Percentiles rank a stretch among this genome's conserved stretches.
phyloP scores from a whole-genome alignment of 1,139 yeast genomes.

The Kodamaea fungicola region DNA sequence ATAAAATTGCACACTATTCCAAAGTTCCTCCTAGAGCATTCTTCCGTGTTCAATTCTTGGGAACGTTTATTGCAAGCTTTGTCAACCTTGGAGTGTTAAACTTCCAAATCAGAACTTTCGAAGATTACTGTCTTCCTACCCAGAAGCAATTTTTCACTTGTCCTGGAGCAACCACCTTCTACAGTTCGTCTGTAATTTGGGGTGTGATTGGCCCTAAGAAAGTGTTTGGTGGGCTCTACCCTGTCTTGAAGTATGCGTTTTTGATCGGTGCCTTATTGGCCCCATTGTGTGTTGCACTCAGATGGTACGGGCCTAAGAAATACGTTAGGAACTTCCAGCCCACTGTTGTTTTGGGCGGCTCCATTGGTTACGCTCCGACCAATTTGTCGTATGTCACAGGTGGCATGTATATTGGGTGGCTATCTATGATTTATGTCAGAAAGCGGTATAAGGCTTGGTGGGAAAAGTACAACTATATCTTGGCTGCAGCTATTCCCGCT shows the following conservation, averaged over 20 bases:
- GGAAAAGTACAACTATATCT: conserved; percentile 18
- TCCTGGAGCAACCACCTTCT: conserved; percentile 32
- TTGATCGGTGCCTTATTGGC: conserved; percentile 28
- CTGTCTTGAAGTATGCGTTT: conserved; percentile 33
- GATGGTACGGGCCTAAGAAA: conserved; percentile 15
- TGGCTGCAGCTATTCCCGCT: conserved; percentile 16
- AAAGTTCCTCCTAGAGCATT: conserved; percentile 33
- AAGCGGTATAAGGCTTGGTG: conserved; percentile 14
- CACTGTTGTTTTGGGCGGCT: conserved; percentile 15
- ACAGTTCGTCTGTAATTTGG: conserved; percentile 31
- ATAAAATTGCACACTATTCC: conserved; percentile 33
- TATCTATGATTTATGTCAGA: conserved; percentile 16
- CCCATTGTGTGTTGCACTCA: conserved; percentile 25
- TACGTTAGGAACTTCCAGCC: conserved; percentile 16
- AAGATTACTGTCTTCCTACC: conserved; percentile 24
- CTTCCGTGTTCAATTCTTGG: conserved; percentile 31
- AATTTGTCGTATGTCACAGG: conserved; percentile 17
- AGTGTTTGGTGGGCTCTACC: conserved; percentile 31
- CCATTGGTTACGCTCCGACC: conserved; percentile 13
- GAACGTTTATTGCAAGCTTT: conserved; percentile 23
- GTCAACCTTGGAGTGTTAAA: conserved; percentile 27
- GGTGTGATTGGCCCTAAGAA: conserved; percentile 37
- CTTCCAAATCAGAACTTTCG: conserved; percentile 25
- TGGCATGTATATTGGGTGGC: conserved; percentile 12
- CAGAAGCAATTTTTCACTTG: conserved; percentile 30